phyloP scores from a whole-genome alignment of 2,329 filamentous ascomycete genomes.

The Cyanodermella asteris region DNA sequence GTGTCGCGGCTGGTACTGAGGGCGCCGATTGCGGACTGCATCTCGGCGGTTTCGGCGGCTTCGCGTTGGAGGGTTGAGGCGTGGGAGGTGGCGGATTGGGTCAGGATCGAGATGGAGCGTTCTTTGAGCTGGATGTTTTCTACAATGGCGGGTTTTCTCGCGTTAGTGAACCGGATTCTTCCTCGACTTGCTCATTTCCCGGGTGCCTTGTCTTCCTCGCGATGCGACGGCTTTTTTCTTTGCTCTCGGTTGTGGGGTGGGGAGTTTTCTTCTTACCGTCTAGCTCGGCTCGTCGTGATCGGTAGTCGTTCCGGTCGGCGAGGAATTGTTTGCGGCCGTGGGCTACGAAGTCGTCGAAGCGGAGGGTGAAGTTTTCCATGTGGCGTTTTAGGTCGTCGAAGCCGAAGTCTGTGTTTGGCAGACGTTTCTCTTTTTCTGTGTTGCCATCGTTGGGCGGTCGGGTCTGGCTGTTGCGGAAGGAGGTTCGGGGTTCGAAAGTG shows the following conservation, averaged over 20 bases:
- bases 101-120: slow-evolving; percentile 60
- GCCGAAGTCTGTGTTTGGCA: slow-evolving; percentile 83
- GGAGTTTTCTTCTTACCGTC: slow-evolving; percentile 38
- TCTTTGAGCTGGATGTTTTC: slow-evolving; percentile 78
- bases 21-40: slow-evolving; percentile 35
- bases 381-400: slow-evolving; percentile 89
- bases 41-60: slow-evolving; percentile 37
- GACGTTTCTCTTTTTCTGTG: slow-evolving; percentile 39
- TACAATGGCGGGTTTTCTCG: too few species aligned
- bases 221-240: slow-evolving; percentile 1
- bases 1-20: slow-evolving; percentile 34
- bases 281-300: slow-evolving; percentile 69
- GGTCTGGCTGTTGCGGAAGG: slow-evolving; percentile 29
- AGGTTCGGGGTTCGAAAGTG: slow-evolving; percentile 36
- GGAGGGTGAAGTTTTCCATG: slow-evolving; percentile 78
- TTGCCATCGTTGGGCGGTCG: slow-evolving; percentile 28
- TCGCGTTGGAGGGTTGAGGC: slow-evolving; percentile 35
- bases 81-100: slow-evolving; percentile 32
- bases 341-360: slow-evolving; percentile 88
- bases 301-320: slow-evolving; percentile 85
- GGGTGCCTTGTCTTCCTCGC: slow-evolving; percentile 1
- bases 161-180: slow-evolving; percentile 1
- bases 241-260: background rate
- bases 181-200: slow-evolving; percentile 4
- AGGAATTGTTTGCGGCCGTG: slow-evolving; percentile 71